These are phyloP conservation scores for Chalciporus piperatoides DNA, from an alignment of 1,284 basidiomycete species.

Conservation along the genomic window DNA sequence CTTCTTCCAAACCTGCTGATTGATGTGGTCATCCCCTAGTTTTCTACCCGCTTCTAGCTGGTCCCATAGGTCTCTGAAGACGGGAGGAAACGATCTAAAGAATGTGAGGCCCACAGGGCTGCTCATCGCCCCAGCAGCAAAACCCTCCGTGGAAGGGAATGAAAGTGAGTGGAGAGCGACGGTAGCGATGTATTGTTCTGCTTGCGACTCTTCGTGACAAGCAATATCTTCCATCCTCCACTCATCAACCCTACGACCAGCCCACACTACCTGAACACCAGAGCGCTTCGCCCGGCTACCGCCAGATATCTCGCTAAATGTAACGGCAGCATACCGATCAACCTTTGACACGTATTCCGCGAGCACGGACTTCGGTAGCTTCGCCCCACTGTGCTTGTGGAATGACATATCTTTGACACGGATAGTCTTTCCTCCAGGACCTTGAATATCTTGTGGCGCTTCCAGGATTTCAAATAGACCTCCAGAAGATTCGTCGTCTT, in stretches of 20 bases:
- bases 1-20: slow-evolving; percentile 69
- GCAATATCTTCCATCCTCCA: slow-evolving; percentile 87
- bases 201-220: slow-evolving; percentile 75
- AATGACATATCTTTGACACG: slow-evolving; percentile 71
- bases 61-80: slow-evolving; percentile 91
- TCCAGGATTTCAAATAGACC: slow-evolving; percentile 83
- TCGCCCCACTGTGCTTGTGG: slow-evolving; percentile 78
- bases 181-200: slow-evolving; percentile 89
- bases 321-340: slow-evolving; percentile 73
- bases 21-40: slow-evolving; percentile 57
- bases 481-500: slow-evolving; percentile 48
- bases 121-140: slow-evolving; percentile 46
- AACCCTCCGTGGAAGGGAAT: slow-evolving; percentile 59
- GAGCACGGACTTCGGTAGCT: slow-evolving; percentile 69
- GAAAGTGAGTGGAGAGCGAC: slow-evolving; percentile 79
- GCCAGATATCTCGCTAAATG: slow-evolving; percentile 65
- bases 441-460: slow-evolving; percentile 50
- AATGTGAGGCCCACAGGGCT: slow-evolving; percentile 50
- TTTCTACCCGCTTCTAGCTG: slow-evolving; percentile 76
- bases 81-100: slow-evolving; percentile 74
- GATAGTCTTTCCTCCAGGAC: slow-evolving; percentile 54
- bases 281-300: slow-evolving; percentile 69
- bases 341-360: slow-evolving; percentile 61
- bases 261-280: slow-evolving; percentile 71
- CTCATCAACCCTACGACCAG: slow-evolving; percentile 55